Percentiles rank a stretch among this genome's conserved stretches.
Evolutionary conservation across 176 grass and related monocot species (phyloP).

Genomic region (Musa beccarii): DNA sequence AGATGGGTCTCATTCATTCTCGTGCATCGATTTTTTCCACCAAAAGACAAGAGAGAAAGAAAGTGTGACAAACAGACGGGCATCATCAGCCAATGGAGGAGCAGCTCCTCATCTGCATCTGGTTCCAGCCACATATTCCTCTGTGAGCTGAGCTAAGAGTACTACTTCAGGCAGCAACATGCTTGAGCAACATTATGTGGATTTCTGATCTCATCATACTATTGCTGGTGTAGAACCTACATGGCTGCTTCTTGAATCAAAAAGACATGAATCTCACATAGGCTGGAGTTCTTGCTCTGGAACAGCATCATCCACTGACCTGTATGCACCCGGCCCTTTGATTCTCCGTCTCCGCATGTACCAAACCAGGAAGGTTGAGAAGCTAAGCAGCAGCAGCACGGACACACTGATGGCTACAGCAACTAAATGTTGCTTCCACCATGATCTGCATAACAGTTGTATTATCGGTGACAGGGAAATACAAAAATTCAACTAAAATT

Average conservation of each 20-base stretch:
- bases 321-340: constrained; percentile 49
- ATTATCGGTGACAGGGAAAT: not conserved
- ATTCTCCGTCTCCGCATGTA: constrained; percentile 59
- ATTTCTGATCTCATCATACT: not conserved
- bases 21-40: not conserved
- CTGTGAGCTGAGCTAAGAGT: not conserved
- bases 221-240: not conserved
- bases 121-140: not conserved
- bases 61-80: not conserved
- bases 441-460: constrained; percentile 41
- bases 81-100: not conserved
- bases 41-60: not conserved
- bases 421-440: constrained; percentile 58
- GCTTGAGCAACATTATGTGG: not conserved
- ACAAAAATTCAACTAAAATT: too few relatives aligned
- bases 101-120: not conserved
- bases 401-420: constrained; percentile 45
- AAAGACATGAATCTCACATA: constrained; percentile 22
- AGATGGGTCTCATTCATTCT: not conserved
- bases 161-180: not conserved
- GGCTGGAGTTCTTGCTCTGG: constrained; percentile 96
- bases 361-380: constrained; percentile 52
- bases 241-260: not conserved
- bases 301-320: constrained; percentile 50
- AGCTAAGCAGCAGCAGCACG: constrained; percentile 42